phyloP scores from a whole-genome alignment of 2,329 filamentous ascomycete species.

The Colletotrichum sojae region DNA sequence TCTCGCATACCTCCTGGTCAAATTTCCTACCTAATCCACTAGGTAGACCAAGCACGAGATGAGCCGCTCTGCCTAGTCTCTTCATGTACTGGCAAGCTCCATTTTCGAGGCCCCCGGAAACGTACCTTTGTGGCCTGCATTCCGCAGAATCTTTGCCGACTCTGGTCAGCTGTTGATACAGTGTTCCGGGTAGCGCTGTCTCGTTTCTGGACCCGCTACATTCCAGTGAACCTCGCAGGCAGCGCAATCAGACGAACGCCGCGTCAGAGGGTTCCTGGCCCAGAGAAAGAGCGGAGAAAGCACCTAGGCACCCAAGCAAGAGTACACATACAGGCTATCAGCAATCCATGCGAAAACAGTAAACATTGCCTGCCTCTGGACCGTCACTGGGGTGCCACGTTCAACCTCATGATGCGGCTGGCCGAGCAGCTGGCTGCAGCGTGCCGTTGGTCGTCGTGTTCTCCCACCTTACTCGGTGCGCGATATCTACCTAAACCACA shows the following conservation, averaged over 20 bases:
- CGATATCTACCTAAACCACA: neutral
- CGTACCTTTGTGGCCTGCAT: neutral
- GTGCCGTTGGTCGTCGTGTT: slow-evolving; percentile 13
- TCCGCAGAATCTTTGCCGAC: slow-evolving; percentile 16
- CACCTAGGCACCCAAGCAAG: neutral
- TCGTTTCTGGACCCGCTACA: neutral
- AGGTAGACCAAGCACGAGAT: too few species aligned
- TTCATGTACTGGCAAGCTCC: too few species aligned
- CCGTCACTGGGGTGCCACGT: neutral
- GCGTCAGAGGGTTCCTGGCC: neutral
- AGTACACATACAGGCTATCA: neutral
- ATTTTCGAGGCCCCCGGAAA: slow-evolving; percentile 21
- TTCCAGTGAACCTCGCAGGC: neutral
- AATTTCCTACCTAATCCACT: too few species aligned
- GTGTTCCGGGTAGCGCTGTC: neutral
- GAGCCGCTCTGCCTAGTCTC: neutral
- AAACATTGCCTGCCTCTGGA: slow-evolving; percentile 14
- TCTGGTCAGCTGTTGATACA: neutral
- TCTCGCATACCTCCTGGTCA: too few species aligned
- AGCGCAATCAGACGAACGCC: slow-evolving; percentile 21
- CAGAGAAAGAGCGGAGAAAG: neutral
- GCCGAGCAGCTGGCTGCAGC: slow-evolving; percentile 31
- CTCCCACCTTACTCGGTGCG: slow-evolving; percentile 7
- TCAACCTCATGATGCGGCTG: slow-evolving; percentile 25
- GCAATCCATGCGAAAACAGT: slow-evolving; percentile 22